Conservation (phyloP, 169 alveolate genomes). For the Cyclospora cayetanensis region DNA sequence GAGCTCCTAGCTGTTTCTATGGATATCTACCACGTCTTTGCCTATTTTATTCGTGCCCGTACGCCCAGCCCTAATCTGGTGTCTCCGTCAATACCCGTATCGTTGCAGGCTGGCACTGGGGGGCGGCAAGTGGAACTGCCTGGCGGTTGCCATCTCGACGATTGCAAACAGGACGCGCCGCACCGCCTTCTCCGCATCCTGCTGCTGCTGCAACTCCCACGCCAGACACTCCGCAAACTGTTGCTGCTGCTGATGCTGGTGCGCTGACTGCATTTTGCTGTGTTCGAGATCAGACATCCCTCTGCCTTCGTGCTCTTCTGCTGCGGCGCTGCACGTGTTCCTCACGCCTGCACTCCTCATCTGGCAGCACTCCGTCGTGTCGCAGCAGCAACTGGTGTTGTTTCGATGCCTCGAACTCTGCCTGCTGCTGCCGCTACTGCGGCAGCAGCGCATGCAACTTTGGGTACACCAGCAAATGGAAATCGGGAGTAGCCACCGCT, state of each 20-base stretch:
- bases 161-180: slow-evolving; percentile 46
- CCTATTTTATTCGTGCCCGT: neutral
- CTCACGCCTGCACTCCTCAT: neutral
- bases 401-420: neutral
- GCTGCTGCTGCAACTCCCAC: slow-evolving; percentile 25
- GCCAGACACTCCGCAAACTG: slow-evolving; percentile 11
- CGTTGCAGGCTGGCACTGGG: slow-evolving; percentile 36
- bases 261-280: neutral
- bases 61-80: no score
- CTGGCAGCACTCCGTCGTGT: slow-evolving; percentile 60
- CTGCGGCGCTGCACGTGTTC: neutral
- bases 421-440: slow-evolving; percentile 30
- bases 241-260: slow-evolving; percentile 21
- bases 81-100: slow-evolving; percentile 4
- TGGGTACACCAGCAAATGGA: slow-evolving; percentile 49
- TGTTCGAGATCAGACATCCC: neutral
- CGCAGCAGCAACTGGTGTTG: slow-evolving; percentile 49
- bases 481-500: slow-evolving; percentile 58
- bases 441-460: slow-evolving; percentile 44
- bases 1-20: neutral
- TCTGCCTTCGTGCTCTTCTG: neutral
- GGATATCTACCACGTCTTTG: neutral
- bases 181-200: slow-evolving; percentile 44
- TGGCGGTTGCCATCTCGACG: slow-evolving; percentile 27
- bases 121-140: slow-evolving; percentile 63